Base-by-base conservation (phyloP, 331 rosid species). In the Pyrus hybrid region DNA sequence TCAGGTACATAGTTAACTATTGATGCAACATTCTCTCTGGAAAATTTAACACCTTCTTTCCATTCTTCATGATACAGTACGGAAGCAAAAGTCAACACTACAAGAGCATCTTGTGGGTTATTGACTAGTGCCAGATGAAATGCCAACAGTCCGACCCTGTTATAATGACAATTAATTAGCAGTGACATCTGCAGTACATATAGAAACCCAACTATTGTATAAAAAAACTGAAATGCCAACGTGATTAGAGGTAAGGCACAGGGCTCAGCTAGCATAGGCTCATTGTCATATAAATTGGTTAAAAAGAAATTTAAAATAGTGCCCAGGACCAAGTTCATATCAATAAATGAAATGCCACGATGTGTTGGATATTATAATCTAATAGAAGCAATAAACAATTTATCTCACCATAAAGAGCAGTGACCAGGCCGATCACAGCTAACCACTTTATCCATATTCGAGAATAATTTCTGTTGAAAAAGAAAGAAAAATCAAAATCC, bases 101-200 rank as follows among this genome's bases (percentile, higher is more conserved):
- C 90, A 69, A 79, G 72, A 70, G 88, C 84, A 78, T 92, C 92
- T 84, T 90, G 99, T 65, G 97, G 93, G 63, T 83, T 81, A 58
- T 85, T 80, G 67, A 86, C 84, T 75, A 92, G 82, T 66, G 97
- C 92, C 82, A 87, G 65, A 85, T 95, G 97, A 88, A 95, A 86
- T 5, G 88, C 96, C 80, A 95, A 83, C 79, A 95, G 73, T 72
- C 90, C 97, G 64, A 86, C 80, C 99, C 99, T 95, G 88, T 68
- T 4, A 62, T n/a, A 47, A 23, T 4, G 63, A 54, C 47, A 45
- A 33, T 3, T 21, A 41, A 64, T 76, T 9, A 70, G 58, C 47
- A 54, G n/a, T 5, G 76, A 63, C 70, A 75, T 18, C 21, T 29
- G 23, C 53, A 71, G 0, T 21, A 37, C 58, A 76, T 56, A 54